Evolutionary conservation across 257 asterid genomes (phyloP), one percentile per base, ranked within the genome.

Genomic region (Plantago ovata): DNA sequence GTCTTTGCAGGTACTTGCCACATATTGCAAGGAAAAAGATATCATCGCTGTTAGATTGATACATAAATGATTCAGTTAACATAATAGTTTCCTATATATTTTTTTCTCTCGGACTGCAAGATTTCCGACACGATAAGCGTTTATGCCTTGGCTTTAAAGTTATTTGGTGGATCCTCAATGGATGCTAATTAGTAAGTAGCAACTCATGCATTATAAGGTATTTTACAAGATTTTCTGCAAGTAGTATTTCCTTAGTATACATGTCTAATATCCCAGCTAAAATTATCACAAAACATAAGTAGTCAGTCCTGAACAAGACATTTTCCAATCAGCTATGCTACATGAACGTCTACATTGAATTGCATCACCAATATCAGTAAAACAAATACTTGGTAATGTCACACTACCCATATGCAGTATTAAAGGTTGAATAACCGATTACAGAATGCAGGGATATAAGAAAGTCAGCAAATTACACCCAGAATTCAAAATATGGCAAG

Each of bases 401-500:
- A 46, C 11, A 15, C 33, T 28, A 53, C 6, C 58, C 50, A 28
- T 45, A 41, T 11, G 28, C 6, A 12, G 13, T 20, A 11, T 19
- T 28, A 41, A 45, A 32, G 18, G 22, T 18, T 32, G 28, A 39
- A 61, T n/a, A 45, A 38, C n/a, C 47, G 15, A 67, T 20, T 42
- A 13, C 33, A 50, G 53, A 41, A 41, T 15, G 14, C 50, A 48
- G 13, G 48, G 15, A 11, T 48, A 14, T 21, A 24, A 54, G 28
- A 61, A 55, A 43, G 64, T 49, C 19, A 45, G 69, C 28, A 24
- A 21, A 28, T 57, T 74, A 83, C 92, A 86, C 95, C 95, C 0
- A 82, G 65, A 66, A 85, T 80, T 71, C 89, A 92, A 60, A 85
- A 77, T 15, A 83, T 80, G 36, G 92, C 92, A 45, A 80, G 88